These are phyloP conservation scores for Scutellaria baicalensis DNA, from an alignment of 257 asterid genomes.

Conservation along the genomic window DNA sequence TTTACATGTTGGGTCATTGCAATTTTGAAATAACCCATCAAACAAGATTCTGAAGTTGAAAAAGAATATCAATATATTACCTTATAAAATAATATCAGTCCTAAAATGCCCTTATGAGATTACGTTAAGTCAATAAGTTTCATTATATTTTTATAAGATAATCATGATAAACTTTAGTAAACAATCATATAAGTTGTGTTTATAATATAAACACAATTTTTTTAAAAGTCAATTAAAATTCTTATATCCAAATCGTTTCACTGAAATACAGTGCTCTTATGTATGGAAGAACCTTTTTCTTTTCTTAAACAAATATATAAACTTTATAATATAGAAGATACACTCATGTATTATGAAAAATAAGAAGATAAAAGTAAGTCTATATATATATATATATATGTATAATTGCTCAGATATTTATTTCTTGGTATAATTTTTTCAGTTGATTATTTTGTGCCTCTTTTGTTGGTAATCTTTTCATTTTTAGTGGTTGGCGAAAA, in stretches of 20 bases:
- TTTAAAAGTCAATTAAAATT: neutral
- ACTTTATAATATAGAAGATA: no score
- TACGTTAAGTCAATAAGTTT: no score
- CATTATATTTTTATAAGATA: no score
- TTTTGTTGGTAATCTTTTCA: neutral
- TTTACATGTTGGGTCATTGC: neutral
- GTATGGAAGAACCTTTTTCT: neutral
- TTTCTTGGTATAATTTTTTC: neutral
- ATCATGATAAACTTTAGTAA: no score
- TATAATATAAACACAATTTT: neutral
- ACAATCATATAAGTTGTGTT: no score
- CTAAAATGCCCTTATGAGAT: no score
- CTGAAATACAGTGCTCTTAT: neutral
- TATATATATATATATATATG: no score
- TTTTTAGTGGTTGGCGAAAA: neutral
- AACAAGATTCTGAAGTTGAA: neutral
- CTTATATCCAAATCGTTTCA: neutral
- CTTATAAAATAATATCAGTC: no score
- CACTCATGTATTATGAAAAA: no score
- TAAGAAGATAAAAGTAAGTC: no score
- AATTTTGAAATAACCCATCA: neutral
- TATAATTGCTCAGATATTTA: constrained; percentile 79
- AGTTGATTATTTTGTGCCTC: neutral
- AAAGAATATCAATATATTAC: neutral
- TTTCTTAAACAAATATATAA: neutral